Base-by-base conservation (phyloP, 164 flowering plant species). In the Chimonanthus praecox region DNA sequence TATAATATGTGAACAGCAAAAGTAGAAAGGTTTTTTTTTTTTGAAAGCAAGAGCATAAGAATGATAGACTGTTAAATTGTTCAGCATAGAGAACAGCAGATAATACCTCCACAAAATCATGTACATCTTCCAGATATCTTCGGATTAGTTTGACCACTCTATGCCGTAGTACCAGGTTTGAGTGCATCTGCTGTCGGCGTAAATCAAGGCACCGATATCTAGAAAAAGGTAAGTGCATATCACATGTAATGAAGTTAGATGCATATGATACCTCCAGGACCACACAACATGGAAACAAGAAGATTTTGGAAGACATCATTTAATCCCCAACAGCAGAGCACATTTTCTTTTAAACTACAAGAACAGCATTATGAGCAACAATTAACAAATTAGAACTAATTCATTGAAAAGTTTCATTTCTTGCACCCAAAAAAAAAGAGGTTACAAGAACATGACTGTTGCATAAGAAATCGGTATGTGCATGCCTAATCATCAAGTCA, bases 131-230 rank as follows among this genome's bases (percentile, higher is more conserved):
- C 43, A 94, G 84, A 79, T 86, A 86, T 79, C 92, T 81, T 65
- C 98, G 84, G 72, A 94, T 82, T 76, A 94, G 86, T 82, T 94
- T 94, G 72, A 92, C 88, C 76, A 92, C 92, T 71, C 67, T 88
- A 83, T 91, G 97, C 6, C 98, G 84, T 84, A 94, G 74, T 77
- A 85, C 77, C 47, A 94, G 85, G 79, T 90, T 90, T 50, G 81
- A 79, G 68, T 75, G 79, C 97, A 94, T 92, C 73, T 86, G 94
- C 74, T 85, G 84, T 71, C 97, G 87, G 46, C 98, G 94, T 73
- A 94, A 82, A 83, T 92, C 97, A 79, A 94, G 91, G 79, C 77
- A 92, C 15, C 94, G 97, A 58, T 89, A 90, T 80, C 97, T 92
- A 78, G 61, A 63, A 76, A 44, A 33, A 71, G 45, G n/a, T 10